Evolutionary conservation across 768 basidiomycete genomes (phyloP).

Genomic region (Kwoniella mangroviensis): DNA sequence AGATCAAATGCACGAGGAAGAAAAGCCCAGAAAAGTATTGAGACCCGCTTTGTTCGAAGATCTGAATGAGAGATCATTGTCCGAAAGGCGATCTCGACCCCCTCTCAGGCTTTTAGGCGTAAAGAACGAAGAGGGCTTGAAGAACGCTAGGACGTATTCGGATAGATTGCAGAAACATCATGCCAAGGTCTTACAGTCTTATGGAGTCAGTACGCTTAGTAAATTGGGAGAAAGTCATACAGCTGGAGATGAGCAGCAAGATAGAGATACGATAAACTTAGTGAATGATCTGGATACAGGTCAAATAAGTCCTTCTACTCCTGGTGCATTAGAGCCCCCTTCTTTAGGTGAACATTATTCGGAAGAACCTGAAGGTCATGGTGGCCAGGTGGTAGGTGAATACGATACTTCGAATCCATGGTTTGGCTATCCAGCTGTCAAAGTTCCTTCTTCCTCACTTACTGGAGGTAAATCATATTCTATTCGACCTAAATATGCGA

Average conservation of each 20-base stretch:
- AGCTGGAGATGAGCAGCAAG: not conserved
- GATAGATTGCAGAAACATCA: conserved; percentile 48
- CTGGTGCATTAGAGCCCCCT: conserved; percentile 4
- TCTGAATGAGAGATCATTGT: conserved; percentile 5
- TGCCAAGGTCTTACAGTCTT: conserved; percentile 35
- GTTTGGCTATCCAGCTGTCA: conserved; percentile 56
- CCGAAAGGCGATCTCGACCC: conserved; percentile 27
- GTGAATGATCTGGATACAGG: not conserved
- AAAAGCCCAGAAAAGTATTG: conserved; percentile 15
- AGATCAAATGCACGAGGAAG: not conserved
- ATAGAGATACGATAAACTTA: not conserved
- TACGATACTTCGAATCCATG: conserved; percentile 48
- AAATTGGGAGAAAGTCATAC: not conserved
- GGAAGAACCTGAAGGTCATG: not conserved
- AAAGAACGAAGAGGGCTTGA: not conserved
- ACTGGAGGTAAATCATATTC: conserved; percentile 13
- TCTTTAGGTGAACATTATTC: conserved; percentile 5
- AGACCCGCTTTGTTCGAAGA: conserved; percentile 28
- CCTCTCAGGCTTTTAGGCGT: conserved; percentile 28
- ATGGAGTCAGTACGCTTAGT: conserved; percentile 15
- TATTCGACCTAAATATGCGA: conserved; percentile 44
- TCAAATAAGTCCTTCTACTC: conserved; percentile 1
- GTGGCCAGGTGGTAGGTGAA: not conserved
- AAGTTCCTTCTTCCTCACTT: conserved; percentile 24
- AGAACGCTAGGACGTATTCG: conserved; percentile 46